Percentiles rank a stretch among this genome's conserved stretches.
phyloP scores from a whole-genome alignment of 768 basidiomycete species.

The Pholiota molesta region DNA sequence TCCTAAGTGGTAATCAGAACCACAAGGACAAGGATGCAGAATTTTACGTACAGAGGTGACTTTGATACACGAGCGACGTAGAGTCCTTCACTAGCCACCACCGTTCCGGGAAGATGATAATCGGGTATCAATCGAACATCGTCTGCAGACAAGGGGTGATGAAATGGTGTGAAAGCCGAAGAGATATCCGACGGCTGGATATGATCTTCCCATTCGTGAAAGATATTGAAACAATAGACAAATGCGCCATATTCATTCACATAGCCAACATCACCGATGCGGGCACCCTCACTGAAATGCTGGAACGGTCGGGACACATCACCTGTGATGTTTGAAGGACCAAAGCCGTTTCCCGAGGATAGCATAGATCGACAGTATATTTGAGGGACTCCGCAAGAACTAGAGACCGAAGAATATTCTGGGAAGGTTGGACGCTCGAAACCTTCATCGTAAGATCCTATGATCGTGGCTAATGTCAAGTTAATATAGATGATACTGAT shows the following conservation, averaged over 20 bases:
- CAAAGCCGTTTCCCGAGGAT: slow-evolving; percentile 5
- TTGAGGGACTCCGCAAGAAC: slow-evolving; percentile 7
- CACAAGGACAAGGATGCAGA: background rate
- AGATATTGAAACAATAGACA: slow-evolving; percentile 9
- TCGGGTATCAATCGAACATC: background rate
- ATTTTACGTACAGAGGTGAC: slow-evolving; percentile 6
- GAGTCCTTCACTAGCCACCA: slow-evolving; percentile 5
- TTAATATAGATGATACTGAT: background rate
- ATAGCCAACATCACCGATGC: slow-evolving; percentile 8
- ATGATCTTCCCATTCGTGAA: background rate
- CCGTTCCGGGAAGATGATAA: slow-evolving; percentile 4
- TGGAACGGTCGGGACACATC: background rate
- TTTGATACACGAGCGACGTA: background rate
- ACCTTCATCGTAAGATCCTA: background rate
- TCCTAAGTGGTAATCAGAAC: background rate
- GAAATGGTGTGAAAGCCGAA: background rate
- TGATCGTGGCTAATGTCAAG: background rate
- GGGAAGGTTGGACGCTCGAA: background rate
- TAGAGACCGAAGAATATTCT: background rate
- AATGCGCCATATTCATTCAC: slow-evolving; percentile 8
- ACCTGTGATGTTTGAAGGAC: slow-evolving; percentile 8
- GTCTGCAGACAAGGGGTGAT: background rate
- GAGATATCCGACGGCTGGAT: slow-evolving; percentile 2
- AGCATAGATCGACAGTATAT: slow-evolving; percentile 10
- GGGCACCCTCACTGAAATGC: background rate